Conservation (phyloP, 495 filamentous ascomycete genomes). For the Xylaria grammica region DNA sequence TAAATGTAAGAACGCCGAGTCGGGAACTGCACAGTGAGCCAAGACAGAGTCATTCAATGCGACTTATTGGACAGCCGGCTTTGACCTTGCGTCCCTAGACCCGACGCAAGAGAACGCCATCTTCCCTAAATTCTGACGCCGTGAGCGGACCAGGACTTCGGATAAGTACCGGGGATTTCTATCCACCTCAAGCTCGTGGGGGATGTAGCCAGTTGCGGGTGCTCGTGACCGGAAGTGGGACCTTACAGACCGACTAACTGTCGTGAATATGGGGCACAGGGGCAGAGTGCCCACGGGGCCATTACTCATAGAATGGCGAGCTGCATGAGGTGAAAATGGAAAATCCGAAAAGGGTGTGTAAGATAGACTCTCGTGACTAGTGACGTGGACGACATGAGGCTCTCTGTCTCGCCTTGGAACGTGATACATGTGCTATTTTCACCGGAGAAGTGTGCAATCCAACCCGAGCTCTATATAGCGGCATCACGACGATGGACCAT, state of each 20-base stretch:
- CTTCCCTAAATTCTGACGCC: not conserved
- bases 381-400: constrained; percentile 7
- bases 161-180: not conserved
- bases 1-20: not conserved
- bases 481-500: not conserved
- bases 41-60: not conserved
- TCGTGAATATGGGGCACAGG: constrained; percentile 7
- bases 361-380: constrained; percentile 9
- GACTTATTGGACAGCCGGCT: not conserved
- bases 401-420: not conserved
- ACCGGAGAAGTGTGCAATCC: not conserved
- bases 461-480: not conserved
- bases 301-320: not conserved
- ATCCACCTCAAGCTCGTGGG: constrained; percentile 11
- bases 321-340: constrained; percentile 11
- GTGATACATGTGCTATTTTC: not conserved
- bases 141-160: not conserved
- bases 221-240: constrained; percentile 20
- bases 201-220: constrained; percentile 16
- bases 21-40: not conserved
- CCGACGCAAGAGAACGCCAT: not conserved
- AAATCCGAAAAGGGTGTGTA: constrained; percentile 15
- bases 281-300: not conserved
- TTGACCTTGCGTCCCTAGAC: not conserved
- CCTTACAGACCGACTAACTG: constrained; percentile 5